Base-by-base conservation (phyloP, 129 eudicot genomes). In the Tagetes erecta region DNA sequence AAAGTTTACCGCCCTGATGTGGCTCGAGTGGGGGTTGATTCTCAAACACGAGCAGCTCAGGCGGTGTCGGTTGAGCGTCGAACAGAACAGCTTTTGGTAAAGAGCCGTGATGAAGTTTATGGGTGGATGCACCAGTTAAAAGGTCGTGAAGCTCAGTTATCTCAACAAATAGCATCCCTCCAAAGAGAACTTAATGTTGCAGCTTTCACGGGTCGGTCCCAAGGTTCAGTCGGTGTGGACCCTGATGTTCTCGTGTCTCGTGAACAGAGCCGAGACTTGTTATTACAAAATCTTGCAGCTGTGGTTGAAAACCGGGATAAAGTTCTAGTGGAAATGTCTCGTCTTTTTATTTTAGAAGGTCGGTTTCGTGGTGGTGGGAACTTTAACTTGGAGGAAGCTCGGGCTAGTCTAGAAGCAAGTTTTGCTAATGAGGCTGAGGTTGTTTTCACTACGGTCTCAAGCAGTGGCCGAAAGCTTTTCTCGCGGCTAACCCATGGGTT, bases 351-450 rank as follows among this genome's bases (percentile, higher is more conserved):
- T 67, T 40, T 93, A 71, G 98, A 93, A 80, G 78, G 96, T 52
- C 84, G 84, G 83, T 93, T 90, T 38, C 98, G 97, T 50, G 39
- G 80, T 41, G 92, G 88, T 8, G 77, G 86, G 70, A 85, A 67
- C 74, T 93, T 93, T 57, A 93, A 93, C 70, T 51, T 90, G 71
- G 98, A 93, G 69, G 98, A 93, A 80, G 98, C 98, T 64, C 97
- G 98, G 57, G 92, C 96, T 2, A 93, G 91, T 80, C 83, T 93
- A 4, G 98, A 93, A 86, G 96, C 98, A 41, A 93, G 97, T 81
- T 93, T 93, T 52, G 98, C 98, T 60, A 93, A 93, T n/a, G 98
- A 93, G 80, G 98, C 98, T 63, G 98, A 93, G 81, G 91, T 93
- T 39, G 98, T 93, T 31, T 93, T 93, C 76, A 93, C 98, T 30